Conservation (phyloP, 2,329 filamentous ascomycete species). For the Alternaria dauci region DNA sequence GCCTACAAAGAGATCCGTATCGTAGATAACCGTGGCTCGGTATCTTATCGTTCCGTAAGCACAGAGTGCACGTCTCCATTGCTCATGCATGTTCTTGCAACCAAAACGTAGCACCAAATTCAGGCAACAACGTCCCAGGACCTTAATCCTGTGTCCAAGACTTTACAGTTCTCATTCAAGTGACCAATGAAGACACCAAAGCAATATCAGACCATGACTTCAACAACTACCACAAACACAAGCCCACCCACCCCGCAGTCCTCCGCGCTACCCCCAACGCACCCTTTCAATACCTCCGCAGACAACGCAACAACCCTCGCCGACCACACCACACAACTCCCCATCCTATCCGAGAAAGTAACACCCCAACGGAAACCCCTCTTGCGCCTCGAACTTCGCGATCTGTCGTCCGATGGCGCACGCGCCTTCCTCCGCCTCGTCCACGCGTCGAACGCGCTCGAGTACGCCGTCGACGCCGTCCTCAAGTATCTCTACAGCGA, state of each 20-base stretch:
- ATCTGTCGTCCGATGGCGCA: constrained; percentile 66
- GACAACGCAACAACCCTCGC: constrained; percentile 6
- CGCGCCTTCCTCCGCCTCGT: constrained; percentile 72
- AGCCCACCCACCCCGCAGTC: constrained; percentile 37
- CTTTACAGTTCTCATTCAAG: neutral
- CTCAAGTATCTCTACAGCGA: constrained; percentile 73
- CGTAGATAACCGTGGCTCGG: neutral
- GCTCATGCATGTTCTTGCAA: neutral
- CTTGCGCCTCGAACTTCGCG: constrained; percentile 58
- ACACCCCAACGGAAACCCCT: constrained; percentile 52
- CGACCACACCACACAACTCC: neutral
- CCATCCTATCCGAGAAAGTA: constrained; percentile 19
- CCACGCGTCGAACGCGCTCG: constrained; percentile 68
- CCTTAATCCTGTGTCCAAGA: neutral
- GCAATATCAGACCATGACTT: constrained; percentile 51
- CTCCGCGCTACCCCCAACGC: constrained; percentile 38
- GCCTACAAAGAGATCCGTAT: neutral
- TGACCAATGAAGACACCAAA: constrained; percentile 32
- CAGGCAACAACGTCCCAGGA: neutral
- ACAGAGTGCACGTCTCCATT: neutral
- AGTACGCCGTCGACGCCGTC: constrained; percentile 71
- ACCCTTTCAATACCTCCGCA: constrained; percentile 14
- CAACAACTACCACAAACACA: constrained; percentile 22
- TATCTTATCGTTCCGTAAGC: constrained; percentile 1
- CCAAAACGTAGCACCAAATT: neutral